Conservation (phyloP, 1,284 basidiomycete genomes). For the Volvariella surrecta region DNA sequence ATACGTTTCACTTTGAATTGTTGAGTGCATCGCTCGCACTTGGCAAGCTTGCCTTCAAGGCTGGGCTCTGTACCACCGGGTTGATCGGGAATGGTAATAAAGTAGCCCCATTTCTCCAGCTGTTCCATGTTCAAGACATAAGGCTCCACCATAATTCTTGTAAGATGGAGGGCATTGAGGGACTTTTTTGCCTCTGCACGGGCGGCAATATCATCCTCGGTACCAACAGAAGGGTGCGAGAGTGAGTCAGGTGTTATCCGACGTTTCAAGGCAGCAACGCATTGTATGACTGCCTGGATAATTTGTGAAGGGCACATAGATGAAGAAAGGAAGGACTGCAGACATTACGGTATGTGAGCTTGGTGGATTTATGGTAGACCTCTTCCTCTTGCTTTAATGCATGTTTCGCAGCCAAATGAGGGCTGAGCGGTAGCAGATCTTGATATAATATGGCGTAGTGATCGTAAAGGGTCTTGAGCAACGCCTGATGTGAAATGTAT, state of each 20-base stretch:
- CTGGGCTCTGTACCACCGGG: constrained; percentile 54
- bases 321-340: constrained; percentile 12
- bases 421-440: constrained; percentile 37
- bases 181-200: constrained; percentile 54
- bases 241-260: constrained; percentile 54
- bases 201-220: constrained; percentile 55
- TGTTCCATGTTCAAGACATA: constrained; percentile 52
- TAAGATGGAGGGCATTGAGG: constrained; percentile 48
- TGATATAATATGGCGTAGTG: constrained; percentile 64
- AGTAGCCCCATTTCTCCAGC: constrained; percentile 63
- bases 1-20: constrained; percentile 59
- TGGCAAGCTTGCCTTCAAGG: constrained; percentile 55
- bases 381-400: constrained; percentile 73
- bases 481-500: constrained; percentile 32
- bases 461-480: constrained; percentile 65
- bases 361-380: constrained; percentile 62
- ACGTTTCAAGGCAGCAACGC: constrained; percentile 65
- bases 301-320: constrained; percentile 10
- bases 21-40: constrained; percentile 73
- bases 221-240: constrained; percentile 74
- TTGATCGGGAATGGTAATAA: constrained; percentile 58
- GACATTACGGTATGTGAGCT: constrained; percentile 75
- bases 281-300: constrained; percentile 61
- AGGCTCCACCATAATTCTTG: constrained; percentile 42
- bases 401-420: constrained; percentile 61